Percentiles rank a stretch among this genome's conserved stretches.
Evolutionary conservation across 2,329 filamentous ascomycete genomes (phyloP).

Genomic region (Delphinella strobiligena): DNA sequence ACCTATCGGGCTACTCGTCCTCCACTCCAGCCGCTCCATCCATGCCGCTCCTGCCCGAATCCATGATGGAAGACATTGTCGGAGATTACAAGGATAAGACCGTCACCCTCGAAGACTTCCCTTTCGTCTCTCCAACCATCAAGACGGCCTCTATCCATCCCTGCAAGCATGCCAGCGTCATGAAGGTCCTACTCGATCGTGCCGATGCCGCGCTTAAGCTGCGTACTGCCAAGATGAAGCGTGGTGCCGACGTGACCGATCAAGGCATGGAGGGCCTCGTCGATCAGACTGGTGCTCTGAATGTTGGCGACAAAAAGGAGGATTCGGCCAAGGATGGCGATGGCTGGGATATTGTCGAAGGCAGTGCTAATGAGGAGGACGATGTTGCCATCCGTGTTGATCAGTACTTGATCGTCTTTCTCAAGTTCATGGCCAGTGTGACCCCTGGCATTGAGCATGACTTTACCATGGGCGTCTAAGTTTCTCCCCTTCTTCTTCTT

Average conservation of each 20-base stretch:
- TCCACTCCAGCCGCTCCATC: slow-evolving; percentile 47
- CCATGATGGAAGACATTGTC: slow-evolving; percentile 95
- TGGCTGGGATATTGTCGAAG: slow-evolving; percentile 51
- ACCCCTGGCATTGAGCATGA: slow-evolving; percentile 96
- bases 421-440: slow-evolving; percentile 65
- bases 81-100: slow-evolving; percentile 98
- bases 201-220: slow-evolving; percentile 88
- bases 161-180: slow-evolving; percentile 93
- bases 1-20: slow-evolving; percentile 72
- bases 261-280: slow-evolving; percentile 75
- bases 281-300: slow-evolving; percentile 58
- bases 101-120: slow-evolving; percentile 94
- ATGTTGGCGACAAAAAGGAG: slow-evolving; percentile 43
- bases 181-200: slow-evolving; percentile 93
- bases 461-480: slow-evolving; percentile 86
- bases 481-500: not conserved
- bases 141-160: slow-evolving; percentile 97
- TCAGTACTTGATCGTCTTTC: slow-evolving; percentile 75
- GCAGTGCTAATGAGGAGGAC: slow-evolving; percentile 50
- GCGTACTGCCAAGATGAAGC: slow-evolving; percentile 66
- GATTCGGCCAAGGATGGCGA: slow-evolving; percentile 33
- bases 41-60: slow-evolving; percentile 63
- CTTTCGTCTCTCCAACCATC: slow-evolving; percentile 78
- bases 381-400: slow-evolving; percentile 78
- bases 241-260: slow-evolving; percentile 34